Evolutionary conservation across 306 rosid genomes (phyloP), one percentile per base, ranked within the genome.

Genomic region (Astragalus glycyphyllos): DNA sequence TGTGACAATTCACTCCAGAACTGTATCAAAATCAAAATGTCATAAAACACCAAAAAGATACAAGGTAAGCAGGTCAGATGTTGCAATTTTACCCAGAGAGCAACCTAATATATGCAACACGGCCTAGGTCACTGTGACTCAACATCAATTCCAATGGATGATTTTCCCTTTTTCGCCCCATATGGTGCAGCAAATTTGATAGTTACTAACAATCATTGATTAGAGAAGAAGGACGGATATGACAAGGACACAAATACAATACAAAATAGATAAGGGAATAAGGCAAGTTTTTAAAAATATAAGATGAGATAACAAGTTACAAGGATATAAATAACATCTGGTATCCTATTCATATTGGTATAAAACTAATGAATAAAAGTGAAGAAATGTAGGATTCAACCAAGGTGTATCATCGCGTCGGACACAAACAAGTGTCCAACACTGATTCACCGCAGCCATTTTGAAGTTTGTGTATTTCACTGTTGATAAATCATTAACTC

Each of bases 1-100:
- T 73, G 84, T 0, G 84, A 76, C 77, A 91, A 74, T 74, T 89
- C 99, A 76, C 79, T 82, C 99, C 99, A 95, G 83, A 91, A 95
- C 99, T 95, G 85, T 45, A 74, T 69, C 77, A 59, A 63, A 74
- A 46, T 68, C 74, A 58, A 62, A 76, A 45, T 62, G 75, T 60
- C 45, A 76, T 68, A 80, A 17, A 71, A 57, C 59, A 64, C 41
- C 68, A 55, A 42, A 77, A 58, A 85, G 84, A 58, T 49, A 72
- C 48, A n/a, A 38, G 46, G 53, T 46, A 79, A 70, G 65, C 56
- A 74, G 60, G 31, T 51, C 62, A 65, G 7, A 12, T 50, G 13
- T 44, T 53, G 67, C 44, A 41, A 40, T 20, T 45, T 54, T 67
- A 79, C 60, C 54, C 8, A 46, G 45, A 67, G 58, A 69, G 51